Evolutionary conservation across 2,329 filamentous ascomycete genomes (phyloP), one percentile per base, ranked within the genome.

Genomic region (Talaromyces sp.): DNA sequence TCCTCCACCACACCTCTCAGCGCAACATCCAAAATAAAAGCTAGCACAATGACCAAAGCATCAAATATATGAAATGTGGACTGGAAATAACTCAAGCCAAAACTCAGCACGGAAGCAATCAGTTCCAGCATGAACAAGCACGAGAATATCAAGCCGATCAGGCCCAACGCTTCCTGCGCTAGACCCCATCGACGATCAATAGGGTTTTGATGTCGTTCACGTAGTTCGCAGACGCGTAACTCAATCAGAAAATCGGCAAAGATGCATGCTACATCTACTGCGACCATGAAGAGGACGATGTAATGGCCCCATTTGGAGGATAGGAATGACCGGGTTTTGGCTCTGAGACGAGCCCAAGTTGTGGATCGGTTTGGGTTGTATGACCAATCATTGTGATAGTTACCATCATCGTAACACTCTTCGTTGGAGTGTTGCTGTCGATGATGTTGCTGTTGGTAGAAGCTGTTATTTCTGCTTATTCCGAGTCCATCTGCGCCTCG

Each of bases 81-180:
- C 22, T 75, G 69, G 67, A 89, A 85, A 72, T 86, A 88, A 11
- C 85, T 87, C 37, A 80, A 75, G 1, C 88, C 88, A 78, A 88
- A 90, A 3, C 85, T 85, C 79, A 86, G 86, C 2, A 90, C 74
- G 35, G 82, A 84, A 2, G 84, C 76, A 10, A 83, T 63, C 73
- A 91, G 75, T 75, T 91, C 89, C 0, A 82, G 69, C 79, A 91
- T 81, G 72, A 91, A 91, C 33, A 90, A 71, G 68, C 82, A 85
- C 63, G 85, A 88, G 72, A 90, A 87, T 2, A 85, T 78, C 52
- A 90, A 74, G 6, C 86, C 84, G 39, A 84, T 75, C 2, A 81
- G 77, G 13, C 82, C 82, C 47, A 90, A 76, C 0, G 73, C 79
- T 10, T 80, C 72, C 27, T 79, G 71, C 2, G 78, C 77, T 56